Evolutionary conservation across 805 yeast genomes (phyloP), one percentile per base, ranked within the genome.

Genomic region (Maudiozyma barnettii): DNA sequence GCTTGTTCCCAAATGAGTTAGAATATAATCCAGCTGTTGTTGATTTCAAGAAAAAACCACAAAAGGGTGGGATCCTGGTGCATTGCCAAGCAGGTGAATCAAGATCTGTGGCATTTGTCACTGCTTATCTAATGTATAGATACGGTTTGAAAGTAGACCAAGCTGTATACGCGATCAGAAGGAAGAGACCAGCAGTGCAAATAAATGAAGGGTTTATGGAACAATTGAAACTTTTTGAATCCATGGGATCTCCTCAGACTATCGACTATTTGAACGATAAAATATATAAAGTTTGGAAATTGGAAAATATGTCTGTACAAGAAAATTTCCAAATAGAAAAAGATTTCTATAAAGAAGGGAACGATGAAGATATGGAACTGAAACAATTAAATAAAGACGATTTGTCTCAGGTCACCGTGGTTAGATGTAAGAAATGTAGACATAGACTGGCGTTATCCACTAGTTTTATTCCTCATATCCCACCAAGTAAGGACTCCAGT

Each of bases 71-170:
- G n/a, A 68, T 76, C 1, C 69, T 79, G 49, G 77, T 84, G 10
- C 87, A 84, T 60, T 86, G 95, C 64, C 86, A 91, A 49, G 97
- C 95, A 26, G 99, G 99, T 1, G 86, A 87, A 26, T 88, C 96
- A 1, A 73, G 99, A 53, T 85, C 96, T 5, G 91, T 85, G 0
- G 81, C 97, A 0, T 82, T 89, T 14, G 81, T 82, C 35, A 79
- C 86, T 43, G 95, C 97, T 0, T 95, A 87, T 63, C 77, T 90
- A 39, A 91, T 93, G 96, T 76, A 80, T 60, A 69, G 89, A 44
- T 72, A 83, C 62, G 73, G 78, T 1, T 71, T 88, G 56, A 66
- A 69, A 12, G 66, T 77, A 16, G 69, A 75, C 14, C 80, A 79
- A 52, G 84, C 96, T 0, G 56, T 86, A 7, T 81, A 83, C 65